These are phyloP conservation scores for Hygrophila difformis DNA, from an alignment of 257 asterid species.

Conservation along the genomic window DNA sequence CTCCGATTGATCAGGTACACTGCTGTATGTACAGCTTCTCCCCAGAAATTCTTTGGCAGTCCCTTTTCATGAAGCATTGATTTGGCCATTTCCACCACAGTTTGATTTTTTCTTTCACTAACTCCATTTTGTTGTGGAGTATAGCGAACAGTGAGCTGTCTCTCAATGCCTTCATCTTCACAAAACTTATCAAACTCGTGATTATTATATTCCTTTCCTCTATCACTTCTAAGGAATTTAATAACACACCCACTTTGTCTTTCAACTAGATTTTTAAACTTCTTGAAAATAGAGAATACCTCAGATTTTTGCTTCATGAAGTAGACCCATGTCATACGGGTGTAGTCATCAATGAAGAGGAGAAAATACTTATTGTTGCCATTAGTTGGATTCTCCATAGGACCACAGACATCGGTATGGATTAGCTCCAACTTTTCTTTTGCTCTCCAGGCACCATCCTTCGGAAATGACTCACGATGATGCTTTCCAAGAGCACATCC, in stretches of 20 bases:
- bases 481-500: neutral
- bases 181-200: conserved; percentile 7
- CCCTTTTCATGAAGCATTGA: neutral
- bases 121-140: conserved; percentile 6
- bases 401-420: conserved; percentile 5
- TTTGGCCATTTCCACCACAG: neutral
- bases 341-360: neutral
- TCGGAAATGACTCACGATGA: neutral
- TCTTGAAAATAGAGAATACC: too few relatives aligned
- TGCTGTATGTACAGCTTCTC: too few relatives aligned
- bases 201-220: neutral
- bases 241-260: neutral
- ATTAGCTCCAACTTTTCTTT: neutral
- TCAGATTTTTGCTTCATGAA: too few relatives aligned
- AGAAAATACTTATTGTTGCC: neutral
- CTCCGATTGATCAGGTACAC: neutral
- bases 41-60: neutral
- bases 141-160: neutral
- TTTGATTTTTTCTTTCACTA: neutral
- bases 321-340: neutral
- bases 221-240: too few relatives aligned
- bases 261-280: neutral
- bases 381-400: neutral
- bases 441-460: neutral
- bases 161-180: neutral